Evolutionary conservation across 148 eudicot genomes (phyloP), one percentile per base, ranked within the genome.

Genomic region (Amaranthus palmeri): DNA sequence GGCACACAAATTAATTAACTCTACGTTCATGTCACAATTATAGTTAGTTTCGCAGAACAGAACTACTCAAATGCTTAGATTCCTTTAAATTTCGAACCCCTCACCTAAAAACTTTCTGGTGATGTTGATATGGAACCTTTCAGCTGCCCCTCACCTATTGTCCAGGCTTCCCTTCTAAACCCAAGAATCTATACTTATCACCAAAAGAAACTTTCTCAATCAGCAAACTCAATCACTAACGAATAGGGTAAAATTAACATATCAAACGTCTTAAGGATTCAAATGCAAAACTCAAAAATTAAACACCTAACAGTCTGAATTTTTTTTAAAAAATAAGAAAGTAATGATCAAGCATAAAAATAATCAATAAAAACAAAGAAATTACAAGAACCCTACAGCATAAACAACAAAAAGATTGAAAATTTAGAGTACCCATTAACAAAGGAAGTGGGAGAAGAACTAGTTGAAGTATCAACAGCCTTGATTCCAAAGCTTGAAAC

Each of bases 341-440:
- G 2, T 25, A 48, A 72, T 9, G 14, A 41, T 50, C 10, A 40
- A 8, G 48, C 66, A 4, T 40, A 61, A 54, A 59, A 11, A 11
- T 8, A 2, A 54, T 10, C 45, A 56, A 15, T 5, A 3, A 43
- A 47, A 49, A 42, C n/a, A 67, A 5, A 36, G 48, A 43, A 58
- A 67, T 48, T 57, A 67, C 0, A n/a, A 64, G 5, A 63, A 48
- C 65, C 77, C 77, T 46, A 57, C 55, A 36, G 1, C 4, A 42
- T 55, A 58, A 52, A 42, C 13, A 58, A 42, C 8, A 45, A 62
- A 62, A 62, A 58, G 45, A 44, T 36, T 25, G 14, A 65, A n/a
- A 13, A 2, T 25, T 69, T n/a, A 7, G 43, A 59, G 61, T 72
- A 78, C 81, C 81, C 67, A 59, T 66, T 64, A n/a, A 64, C 50